Percentiles rank a stretch among this genome's conserved stretches.
These are phyloP conservation scores for Glomus cerebriforme DNA, from an alignment of 192 early-diverging fungal species.

Conservation along the genomic window DNA sequence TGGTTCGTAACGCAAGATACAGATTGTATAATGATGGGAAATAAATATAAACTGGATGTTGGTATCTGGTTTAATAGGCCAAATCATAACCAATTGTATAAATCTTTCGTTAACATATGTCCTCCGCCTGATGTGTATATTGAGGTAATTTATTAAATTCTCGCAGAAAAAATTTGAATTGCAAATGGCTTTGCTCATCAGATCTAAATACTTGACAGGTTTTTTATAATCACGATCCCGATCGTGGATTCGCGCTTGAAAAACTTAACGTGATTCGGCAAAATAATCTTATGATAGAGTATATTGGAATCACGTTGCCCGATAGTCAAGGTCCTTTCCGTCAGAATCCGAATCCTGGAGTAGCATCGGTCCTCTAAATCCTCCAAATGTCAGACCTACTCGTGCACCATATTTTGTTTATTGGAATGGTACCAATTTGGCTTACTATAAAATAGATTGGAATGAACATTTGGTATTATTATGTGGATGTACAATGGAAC, in stretches of 20 bases:
- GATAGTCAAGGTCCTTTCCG: not conserved
- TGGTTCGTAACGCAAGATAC: too few relatives aligned
- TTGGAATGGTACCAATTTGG: not conserved
- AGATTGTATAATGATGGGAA: too few relatives aligned
- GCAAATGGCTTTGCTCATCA: slow-evolving; percentile 3
- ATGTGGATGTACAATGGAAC: slow-evolving; percentile 8
- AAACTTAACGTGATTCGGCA: not conserved
- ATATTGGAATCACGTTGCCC: not conserved
- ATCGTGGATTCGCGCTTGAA: not conserved
- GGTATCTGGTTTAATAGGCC: too few relatives aligned
- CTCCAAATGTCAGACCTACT: not conserved
- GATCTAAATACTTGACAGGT: not conserved
- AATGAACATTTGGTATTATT: not conserved
- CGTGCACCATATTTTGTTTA: not conserved
- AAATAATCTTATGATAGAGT: not conserved
- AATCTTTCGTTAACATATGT: too few relatives aligned
- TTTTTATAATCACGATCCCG: not conserved
- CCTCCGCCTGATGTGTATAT: not conserved
- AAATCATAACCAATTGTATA: too few relatives aligned
- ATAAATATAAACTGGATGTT: too few relatives aligned
- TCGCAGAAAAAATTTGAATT: not conserved
- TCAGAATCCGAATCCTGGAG: slow-evolving; percentile 1
- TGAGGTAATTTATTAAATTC: slow-evolving; percentile 11
- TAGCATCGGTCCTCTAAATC: not conserved
- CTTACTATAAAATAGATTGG: slow-evolving; percentile 13